A percentile compares a stretch with the other conserved stretches of the same genome.
These are phyloP conservation scores for Iberis pinnata DNA, from an alignment of 345 rosid genomes.

Conservation along the genomic window DNA sequence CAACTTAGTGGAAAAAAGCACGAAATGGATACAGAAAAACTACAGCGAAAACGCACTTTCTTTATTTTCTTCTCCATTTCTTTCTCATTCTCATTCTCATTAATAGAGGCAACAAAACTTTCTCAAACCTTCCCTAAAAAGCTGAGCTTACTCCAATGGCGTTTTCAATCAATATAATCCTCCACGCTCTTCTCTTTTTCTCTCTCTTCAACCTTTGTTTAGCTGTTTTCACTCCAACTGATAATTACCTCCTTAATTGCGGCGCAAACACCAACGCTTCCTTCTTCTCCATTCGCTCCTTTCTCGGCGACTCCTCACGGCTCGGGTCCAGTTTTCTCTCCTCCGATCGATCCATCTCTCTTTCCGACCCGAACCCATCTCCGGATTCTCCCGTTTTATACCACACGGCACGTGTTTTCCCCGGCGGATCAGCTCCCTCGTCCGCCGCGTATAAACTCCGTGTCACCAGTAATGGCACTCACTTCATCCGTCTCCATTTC, in stretches of 20 bases:
- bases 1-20: slow-evolving; percentile 15
- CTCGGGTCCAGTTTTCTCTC: slow-evolving; percentile 35
- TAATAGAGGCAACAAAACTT: neutral
- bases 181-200: slow-evolving; percentile 21
- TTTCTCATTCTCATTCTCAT: neutral
- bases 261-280: slow-evolving; percentile 57
- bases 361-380: slow-evolving; percentile 47
- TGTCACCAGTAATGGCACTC: slow-evolving; percentile 45
- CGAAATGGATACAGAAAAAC: slow-evolving; percentile 15
- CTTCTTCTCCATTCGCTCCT: slow-evolving; percentile 46
- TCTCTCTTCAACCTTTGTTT: slow-evolving; percentile 18
- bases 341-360: slow-evolving; percentile 40
- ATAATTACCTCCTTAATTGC: slow-evolving; percentile 73
- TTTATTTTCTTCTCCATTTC: slow-evolving; percentile 1
- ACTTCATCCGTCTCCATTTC: slow-evolving; percentile 91
- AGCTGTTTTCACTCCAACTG: slow-evolving; percentile 50
- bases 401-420: slow-evolving; percentile 41
- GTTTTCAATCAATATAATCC: slow-evolving; percentile 3
- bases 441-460: slow-evolving; percentile 36
- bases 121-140: neutral
- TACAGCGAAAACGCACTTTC: slow-evolving; percentile 30
- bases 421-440: slow-evolving; percentile 8
- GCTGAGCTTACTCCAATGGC: slow-evolving; percentile 24
- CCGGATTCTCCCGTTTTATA: slow-evolving; percentile 46
- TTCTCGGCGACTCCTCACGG: slow-evolving; percentile 47